Conservation (phyloP, 2,329 filamentous ascomycete species). For the Arthrobotrys sinensis region DNA sequence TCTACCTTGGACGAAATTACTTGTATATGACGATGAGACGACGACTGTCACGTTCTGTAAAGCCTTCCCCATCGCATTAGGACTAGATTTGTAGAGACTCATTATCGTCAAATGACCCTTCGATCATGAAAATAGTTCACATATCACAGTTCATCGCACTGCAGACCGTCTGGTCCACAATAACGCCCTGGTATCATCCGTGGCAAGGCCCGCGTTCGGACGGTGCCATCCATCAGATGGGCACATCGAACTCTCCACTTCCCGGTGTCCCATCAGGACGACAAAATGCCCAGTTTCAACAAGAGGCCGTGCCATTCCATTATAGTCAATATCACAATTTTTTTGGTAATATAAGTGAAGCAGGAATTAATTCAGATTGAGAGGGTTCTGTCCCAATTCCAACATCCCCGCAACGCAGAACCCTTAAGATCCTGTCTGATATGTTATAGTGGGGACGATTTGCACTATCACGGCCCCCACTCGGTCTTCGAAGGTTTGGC, state of each 20-base stretch:
- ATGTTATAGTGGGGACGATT: constrained; percentile 22
- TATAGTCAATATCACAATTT: constrained; percentile 30
- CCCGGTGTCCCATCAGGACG: constrained; percentile 46
- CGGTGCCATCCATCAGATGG: constrained; percentile 24
- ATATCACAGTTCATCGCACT: constrained; percentile 12
- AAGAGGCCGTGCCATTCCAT: constrained; percentile 43
- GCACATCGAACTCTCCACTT: constrained; percentile 37
- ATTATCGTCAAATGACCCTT: constrained; percentile 10
- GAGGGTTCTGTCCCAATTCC: constrained; percentile 32
- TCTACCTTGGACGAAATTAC: constrained; percentile 3
- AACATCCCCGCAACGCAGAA: constrained; percentile 57
- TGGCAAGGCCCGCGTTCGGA: constrained; percentile 36
- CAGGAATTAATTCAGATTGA: constrained; percentile 42
- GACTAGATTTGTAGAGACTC: background rate
- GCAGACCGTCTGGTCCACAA: background rate
- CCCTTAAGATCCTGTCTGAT: constrained; percentile 28
- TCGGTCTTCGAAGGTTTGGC: constrained; percentile 16
- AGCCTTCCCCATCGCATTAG: background rate
- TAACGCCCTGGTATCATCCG: constrained; percentile 17
- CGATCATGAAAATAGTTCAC: constrained; percentile 2
- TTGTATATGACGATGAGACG: constrained; percentile 30
- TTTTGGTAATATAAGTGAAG: constrained; percentile 47
- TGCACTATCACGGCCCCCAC: constrained; percentile 34
- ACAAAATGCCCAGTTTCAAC: constrained; percentile 41
- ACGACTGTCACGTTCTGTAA: constrained; percentile 14